These are phyloP conservation scores for Gnomoniopsis smithogilvyi DNA, from an alignment of 2,329 filamentous ascomycete genomes.

Conservation along the genomic window DNA sequence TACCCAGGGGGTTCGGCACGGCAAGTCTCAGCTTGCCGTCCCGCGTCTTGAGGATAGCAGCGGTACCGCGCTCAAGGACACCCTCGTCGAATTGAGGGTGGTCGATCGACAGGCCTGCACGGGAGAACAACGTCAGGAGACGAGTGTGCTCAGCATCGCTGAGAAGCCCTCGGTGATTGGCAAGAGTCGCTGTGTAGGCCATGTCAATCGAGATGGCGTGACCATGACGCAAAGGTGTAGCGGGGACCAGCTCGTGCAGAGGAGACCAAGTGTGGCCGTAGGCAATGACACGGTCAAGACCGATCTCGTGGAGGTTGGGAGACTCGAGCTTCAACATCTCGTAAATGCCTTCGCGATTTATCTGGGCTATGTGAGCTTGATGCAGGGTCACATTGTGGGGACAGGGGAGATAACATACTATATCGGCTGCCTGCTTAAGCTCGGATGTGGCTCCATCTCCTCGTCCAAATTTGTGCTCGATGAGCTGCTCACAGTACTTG, in stretches of 20 bases:
- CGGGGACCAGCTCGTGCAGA: conserved; percentile 66
- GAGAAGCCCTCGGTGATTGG: conserved; percentile 59
- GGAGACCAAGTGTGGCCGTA: conserved; percentile 76
- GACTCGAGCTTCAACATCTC: conserved; percentile 74
- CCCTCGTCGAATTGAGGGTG: conserved; percentile 65
- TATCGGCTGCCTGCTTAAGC: conserved; percentile 57
- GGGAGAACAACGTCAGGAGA: conserved; percentile 65
- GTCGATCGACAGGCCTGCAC: conserved; percentile 69
- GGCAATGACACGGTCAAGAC: conserved; percentile 68
- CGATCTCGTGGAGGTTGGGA: conserved; percentile 71
- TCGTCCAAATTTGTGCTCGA: conserved; percentile 62
- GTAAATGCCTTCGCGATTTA: conserved; percentile 66
- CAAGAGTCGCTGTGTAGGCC: conserved; percentile 70
- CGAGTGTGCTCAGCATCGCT: conserved; percentile 57
- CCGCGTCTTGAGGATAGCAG: conserved; percentile 68
- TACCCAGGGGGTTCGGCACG: conserved; percentile 65
- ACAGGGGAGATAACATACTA: conserved; percentile 19
- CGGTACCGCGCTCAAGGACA: conserved; percentile 62
- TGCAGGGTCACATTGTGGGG: not conserved
- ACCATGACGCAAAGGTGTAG: conserved; percentile 66
- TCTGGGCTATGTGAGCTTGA: conserved; percentile 32
- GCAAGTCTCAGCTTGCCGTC: conserved; percentile 67
- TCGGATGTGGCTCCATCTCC: conserved; percentile 52
- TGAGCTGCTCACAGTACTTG: conserved; percentile 66
- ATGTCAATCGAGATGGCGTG: conserved; percentile 75